Base-by-base conservation (phyloP, 2,329 filamentous ascomycete species). In the Corinectria fuckeliana region DNA sequence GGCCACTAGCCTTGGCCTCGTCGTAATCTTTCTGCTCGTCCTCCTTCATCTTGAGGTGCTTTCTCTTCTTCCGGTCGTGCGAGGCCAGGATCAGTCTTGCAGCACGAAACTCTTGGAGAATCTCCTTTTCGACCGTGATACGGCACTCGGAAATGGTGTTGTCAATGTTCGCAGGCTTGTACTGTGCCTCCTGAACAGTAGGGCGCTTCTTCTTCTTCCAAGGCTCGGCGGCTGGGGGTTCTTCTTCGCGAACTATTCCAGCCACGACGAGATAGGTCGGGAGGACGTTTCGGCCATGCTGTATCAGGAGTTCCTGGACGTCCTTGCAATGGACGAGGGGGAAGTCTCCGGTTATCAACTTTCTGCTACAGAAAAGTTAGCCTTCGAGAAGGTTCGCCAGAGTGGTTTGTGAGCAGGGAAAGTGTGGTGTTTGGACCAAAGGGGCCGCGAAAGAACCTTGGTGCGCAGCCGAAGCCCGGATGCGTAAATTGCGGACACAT, bases 1-100 rank as follows among this genome's bases (percentile, higher is more conserved):
- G 80, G 1, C 87, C 85, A 4, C 78, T 75, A 1, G 69, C 75
- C 58, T 76, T 76, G 20, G 83, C 81, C n/a, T 60, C 59, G 8
- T 68, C 64, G 11, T 80, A 62, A 50, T 85, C 84, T 1, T 66
- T 65, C 25, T 74, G 65, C 59, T 85, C 71, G 1, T 64, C 64
- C 5, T 67, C 72, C 7, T 71, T 72, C 1, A 67, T 61, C 2
- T 71, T 71, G 2, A 69, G 70, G 10, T 74, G 70, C 1, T 75
- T 73, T 1, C 76, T 74, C 3, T 76, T 73, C n/a, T 48, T 48
- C 2, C 48, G 23, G 8, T 47, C 56, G 13, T 28, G 48, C 13
- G 48, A 44, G 5, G 9, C 26, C 20, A 56, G 60, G 14, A 58
- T 32, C 18, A 50, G 20, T 49, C 70, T 64, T 20, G 64, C 65